Conservation (phyloP, 805 yeast species). For the Metschnikowia kofuensis region DNA sequence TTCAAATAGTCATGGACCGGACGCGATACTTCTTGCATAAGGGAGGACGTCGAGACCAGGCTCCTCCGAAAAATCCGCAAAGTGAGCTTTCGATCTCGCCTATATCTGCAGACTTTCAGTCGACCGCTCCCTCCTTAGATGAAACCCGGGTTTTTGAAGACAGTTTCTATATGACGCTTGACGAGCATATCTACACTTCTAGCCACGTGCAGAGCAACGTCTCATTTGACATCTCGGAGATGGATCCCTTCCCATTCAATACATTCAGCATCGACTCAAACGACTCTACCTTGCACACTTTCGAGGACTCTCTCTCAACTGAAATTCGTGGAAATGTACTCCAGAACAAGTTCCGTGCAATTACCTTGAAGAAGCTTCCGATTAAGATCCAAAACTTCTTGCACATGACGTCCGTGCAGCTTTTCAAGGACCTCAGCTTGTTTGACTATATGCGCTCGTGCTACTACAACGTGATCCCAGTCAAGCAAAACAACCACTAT, state of each 20-base stretch:
- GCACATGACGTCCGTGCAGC: constrained; percentile 27
- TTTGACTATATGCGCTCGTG: constrained; percentile 41
- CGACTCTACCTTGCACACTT: constrained; percentile 37
- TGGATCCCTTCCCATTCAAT: constrained; percentile 37
- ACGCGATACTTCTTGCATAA: constrained; percentile 31
- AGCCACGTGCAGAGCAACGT: constrained; percentile 19
- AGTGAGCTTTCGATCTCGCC: constrained; percentile 13
- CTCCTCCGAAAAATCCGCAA: constrained; percentile 2
- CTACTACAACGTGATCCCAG: constrained; percentile 35
- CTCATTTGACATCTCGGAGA: constrained; percentile 13
- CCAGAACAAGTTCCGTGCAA: constrained; percentile 22
- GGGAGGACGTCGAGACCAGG: constrained; percentile 15
- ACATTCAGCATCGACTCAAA: constrained; percentile 32
- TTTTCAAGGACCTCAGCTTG: constrained; percentile 32
- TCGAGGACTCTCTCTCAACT: constrained; percentile 28
- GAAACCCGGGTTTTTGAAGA: constrained; percentile 24
- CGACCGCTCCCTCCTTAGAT: constrained; percentile 7
- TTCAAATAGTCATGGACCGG: constrained; percentile 28
- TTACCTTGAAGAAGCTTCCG: constrained; percentile 29
- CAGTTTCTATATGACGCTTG: constrained; percentile 32
- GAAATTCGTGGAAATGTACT: constrained; percentile 24
- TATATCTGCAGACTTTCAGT: constrained; percentile 4
- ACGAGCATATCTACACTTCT: constrained; percentile 34
- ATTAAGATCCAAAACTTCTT: constrained; percentile 34
- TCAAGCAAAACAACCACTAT: constrained; percentile 35